Evolutionary conservation across 129 eudicot species (phyloP).

Genomic region (Oenanthe sinensis): DNA sequence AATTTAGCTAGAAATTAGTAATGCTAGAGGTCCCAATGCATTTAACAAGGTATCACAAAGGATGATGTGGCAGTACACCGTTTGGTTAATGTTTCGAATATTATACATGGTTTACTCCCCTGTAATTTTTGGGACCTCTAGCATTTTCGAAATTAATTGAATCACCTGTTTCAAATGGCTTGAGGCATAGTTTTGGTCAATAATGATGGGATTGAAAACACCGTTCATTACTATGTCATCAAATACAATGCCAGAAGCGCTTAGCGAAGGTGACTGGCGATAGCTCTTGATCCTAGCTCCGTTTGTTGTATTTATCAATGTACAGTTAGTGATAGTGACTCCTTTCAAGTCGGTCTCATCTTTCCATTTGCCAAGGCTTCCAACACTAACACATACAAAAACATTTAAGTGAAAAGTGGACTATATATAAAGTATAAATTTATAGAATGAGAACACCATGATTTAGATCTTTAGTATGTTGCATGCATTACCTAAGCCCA

Average conservation of each 20-base stretch:
- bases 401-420: neutral
- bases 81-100: neutral
- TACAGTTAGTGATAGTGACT: conserved; percentile 20
- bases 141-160: neutral
- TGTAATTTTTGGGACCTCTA: neutral
- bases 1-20: neutral
- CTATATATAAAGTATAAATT: neutral
- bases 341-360: conserved; percentile 15
- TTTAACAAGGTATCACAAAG: no score
- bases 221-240: conserved; percentile 23
- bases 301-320: conserved; percentile 22
- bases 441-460: neutral
- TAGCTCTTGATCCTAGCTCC: conserved; percentile 44
- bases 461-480: neutral
- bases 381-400: conserved; percentile 11
- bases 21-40: neutral
- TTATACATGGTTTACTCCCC: neutral
- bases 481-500: conserved; percentile 22
- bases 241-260: conserved; percentile 22
- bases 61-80: no score
- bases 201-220: conserved; percentile 36
- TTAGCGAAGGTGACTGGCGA: conserved; percentile 15
- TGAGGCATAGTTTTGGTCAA: conserved; percentile 37
- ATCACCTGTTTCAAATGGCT: conserved; percentile 5
- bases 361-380: conserved; percentile 25